Evolutionary conservation across 1,139 yeast species (phyloP).

Genomic region (Hansenula lynferdii): DNA sequence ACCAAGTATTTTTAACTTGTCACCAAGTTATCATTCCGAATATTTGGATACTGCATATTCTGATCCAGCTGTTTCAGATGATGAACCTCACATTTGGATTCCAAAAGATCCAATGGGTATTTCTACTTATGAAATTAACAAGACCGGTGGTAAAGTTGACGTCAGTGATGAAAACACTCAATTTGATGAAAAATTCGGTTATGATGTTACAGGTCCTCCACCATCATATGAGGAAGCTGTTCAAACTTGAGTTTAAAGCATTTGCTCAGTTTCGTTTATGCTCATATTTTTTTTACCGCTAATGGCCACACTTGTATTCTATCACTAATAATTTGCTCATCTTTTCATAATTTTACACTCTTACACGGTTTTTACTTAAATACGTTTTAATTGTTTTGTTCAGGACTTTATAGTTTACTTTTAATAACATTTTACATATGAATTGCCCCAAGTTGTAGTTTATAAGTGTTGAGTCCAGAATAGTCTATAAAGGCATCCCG

Average conservation of each 20-base stretch:
- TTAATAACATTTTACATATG: too few relatives aligned
- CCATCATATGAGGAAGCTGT: constrained; percentile 35
- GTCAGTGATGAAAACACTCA: constrained; percentile 54
- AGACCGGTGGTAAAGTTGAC: constrained; percentile 51
- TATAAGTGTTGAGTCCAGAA: too few relatives aligned
- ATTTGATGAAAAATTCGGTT: constrained; percentile 50
- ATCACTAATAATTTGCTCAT: background rate
- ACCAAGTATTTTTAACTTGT: constrained; percentile 31
- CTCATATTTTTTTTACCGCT: too few relatives aligned
- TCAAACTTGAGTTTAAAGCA: constrained; percentile 14
- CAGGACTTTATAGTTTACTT: background rate
- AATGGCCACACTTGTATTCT: too few relatives aligned
- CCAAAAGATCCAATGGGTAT: constrained; percentile 68
- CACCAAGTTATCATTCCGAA: constrained; percentile 28
- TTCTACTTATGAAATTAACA: constrained; percentile 52
- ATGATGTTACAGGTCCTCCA: constrained; percentile 56
- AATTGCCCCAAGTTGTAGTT: too few relatives aligned
- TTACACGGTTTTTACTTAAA: background rate
- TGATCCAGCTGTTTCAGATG: constrained; percentile 57
- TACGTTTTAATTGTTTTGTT: background rate
- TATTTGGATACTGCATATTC: constrained; percentile 47
- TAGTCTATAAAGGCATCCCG: too few relatives aligned
- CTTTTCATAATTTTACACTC: background rate
- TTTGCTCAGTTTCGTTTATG: too few relatives aligned
- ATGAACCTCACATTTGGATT: constrained; percentile 66